Base-by-base conservation (phyloP, 164 flowering plant genomes). In the Magnolia sinica region DNA sequence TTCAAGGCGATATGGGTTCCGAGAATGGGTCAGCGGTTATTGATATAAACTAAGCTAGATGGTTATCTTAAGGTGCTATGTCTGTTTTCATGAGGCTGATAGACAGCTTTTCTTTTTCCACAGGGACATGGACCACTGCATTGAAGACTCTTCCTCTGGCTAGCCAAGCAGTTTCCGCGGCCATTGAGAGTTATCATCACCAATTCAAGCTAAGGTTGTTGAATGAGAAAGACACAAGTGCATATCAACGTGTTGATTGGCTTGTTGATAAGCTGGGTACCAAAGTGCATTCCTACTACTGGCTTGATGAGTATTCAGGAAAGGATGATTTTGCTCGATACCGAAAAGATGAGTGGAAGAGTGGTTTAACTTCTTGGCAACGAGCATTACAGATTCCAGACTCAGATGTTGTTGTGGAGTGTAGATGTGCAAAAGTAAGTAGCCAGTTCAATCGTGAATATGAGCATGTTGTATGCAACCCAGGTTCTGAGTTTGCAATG, bases 181-280 rank as follows among this genome's bases (percentile, higher is more conserved):
- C 98, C 51, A 84, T 96, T 86, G 99, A 96, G 75, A 87, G 86
- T 78, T 94, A 94, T 83, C 99, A 94, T 84, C 87, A 89, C 77
- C 97, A 91, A 63, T 63, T 96, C 79, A 96, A 88, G 79, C 81
- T 87, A 31, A 84, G 98, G 83, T 79, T 94, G 79, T 74, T 91
- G 74, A 92, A 90, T 81, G 98, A 93, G 84, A 92, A 87, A 74
- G 87, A 92, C 70, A 49, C 82, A 68, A 71, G 37, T 75, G 92
- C 89, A 58, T 96, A 89, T 82, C 90, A 88, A 70, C 97, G 99
- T 24, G 84, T 88, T 64, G 98, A 96, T 87, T 96, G 99, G 99
- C 81, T 96, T 76, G 91, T 93, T 19, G 85, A 96, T 76, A 96
- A 90, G 88, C 85, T 96, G 84, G 88, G 83, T 50, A 93, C 92